These are phyloP conservation scores for Pseudohyphozyma bogoriensis DNA, from an alignment of 768 basidiomycete species.

Conservation along the genomic window DNA sequence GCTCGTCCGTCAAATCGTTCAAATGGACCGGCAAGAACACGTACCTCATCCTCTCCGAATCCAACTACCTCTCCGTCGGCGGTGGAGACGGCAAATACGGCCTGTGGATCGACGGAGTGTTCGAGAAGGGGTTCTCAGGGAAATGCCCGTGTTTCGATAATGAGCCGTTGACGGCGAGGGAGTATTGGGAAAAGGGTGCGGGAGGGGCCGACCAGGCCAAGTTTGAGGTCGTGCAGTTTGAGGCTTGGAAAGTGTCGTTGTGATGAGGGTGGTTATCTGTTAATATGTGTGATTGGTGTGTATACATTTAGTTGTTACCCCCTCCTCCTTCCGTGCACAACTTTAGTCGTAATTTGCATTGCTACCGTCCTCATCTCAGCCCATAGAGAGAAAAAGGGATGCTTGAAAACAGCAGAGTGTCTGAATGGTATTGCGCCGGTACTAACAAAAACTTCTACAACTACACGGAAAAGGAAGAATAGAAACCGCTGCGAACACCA, in stretches of 20 bases:
- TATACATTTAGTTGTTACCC: no score
- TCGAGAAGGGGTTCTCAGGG: conserved; percentile 75
- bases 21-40: conserved; percentile 81
- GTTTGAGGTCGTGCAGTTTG: conserved; percentile 88
- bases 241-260: conserved; percentile 68
- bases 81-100: conserved; percentile 76
- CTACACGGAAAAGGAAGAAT: no score
- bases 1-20: conserved; percentile 49
- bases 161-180: conserved; percentile 38
- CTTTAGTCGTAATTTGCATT: no score
- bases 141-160: conserved; percentile 79
- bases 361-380: no score
- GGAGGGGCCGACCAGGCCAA: conserved; percentile 43
- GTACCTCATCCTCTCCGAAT: conserved; percentile 61
- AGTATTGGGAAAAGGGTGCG: background rate
- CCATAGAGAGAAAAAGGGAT: no score
- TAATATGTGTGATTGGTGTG: no score
- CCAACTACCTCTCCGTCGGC: conserved; percentile 8
- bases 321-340: no score
- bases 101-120: conserved; percentile 69
- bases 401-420: no score
- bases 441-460: no score
- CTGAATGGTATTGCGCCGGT: no score
- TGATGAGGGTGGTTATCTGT: background rate
- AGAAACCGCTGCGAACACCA: no score